A percentile compares a stretch with the other conserved stretches of the same genome.
phyloP scores from a whole-genome alignment of 2,329 filamentous ascomycete genomes.

The Blastomyces emzantsi region DNA sequence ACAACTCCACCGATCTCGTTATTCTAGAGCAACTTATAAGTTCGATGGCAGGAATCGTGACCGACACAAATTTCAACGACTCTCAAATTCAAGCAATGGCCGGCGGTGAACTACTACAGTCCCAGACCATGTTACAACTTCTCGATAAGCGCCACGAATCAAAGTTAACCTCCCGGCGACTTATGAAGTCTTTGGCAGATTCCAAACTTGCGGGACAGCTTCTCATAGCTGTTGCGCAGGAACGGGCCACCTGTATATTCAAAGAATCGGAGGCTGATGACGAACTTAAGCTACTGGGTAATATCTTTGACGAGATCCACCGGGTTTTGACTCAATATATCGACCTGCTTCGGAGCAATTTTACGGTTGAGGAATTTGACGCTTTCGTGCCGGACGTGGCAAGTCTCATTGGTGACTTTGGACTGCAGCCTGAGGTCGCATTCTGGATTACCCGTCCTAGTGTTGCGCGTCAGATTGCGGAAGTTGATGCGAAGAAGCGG shows the following conservation, averaged over 20 bases:
- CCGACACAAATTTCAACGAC: slow-evolving; percentile 81
- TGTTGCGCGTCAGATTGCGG: slow-evolving; percentile 55
- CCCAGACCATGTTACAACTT: slow-evolving; percentile 69
- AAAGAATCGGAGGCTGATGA: slow-evolving; percentile 56
- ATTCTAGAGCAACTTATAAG: slow-evolving; percentile 83
- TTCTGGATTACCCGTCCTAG: slow-evolving; percentile 75
- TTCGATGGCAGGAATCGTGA: slow-evolving; percentile 88
- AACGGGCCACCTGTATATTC: slow-evolving; percentile 78
- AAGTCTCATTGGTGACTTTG: slow-evolving; percentile 66
- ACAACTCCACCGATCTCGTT: slow-evolving; percentile 83
- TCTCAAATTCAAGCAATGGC: slow-evolving; percentile 79
- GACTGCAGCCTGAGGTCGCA: slow-evolving; percentile 68
- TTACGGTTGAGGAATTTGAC: slow-evolving; percentile 69
- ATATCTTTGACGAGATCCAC: slow-evolving; percentile 84
- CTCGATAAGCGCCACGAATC: slow-evolving; percentile 74
- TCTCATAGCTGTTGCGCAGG: slow-evolving; percentile 83
- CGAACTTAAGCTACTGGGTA: slow-evolving; percentile 81
- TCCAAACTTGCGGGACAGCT: slow-evolving; percentile 71
- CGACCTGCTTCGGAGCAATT: slow-evolving; percentile 73
- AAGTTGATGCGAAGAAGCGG: slow-evolving; percentile 29
- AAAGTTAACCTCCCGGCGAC: slow-evolving; percentile 62
- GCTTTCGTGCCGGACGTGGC: slow-evolving; percentile 64
- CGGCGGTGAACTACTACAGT: slow-evolving; percentile 69
- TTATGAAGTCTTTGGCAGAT: slow-evolving; percentile 70
- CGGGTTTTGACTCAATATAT: slow-evolving; percentile 78